Evolutionary conservation across 2,329 filamentous ascomycete genomes (phyloP), one percentile per base, ranked within the genome.

Genomic region (Cyphellophora attinorum): DNA sequence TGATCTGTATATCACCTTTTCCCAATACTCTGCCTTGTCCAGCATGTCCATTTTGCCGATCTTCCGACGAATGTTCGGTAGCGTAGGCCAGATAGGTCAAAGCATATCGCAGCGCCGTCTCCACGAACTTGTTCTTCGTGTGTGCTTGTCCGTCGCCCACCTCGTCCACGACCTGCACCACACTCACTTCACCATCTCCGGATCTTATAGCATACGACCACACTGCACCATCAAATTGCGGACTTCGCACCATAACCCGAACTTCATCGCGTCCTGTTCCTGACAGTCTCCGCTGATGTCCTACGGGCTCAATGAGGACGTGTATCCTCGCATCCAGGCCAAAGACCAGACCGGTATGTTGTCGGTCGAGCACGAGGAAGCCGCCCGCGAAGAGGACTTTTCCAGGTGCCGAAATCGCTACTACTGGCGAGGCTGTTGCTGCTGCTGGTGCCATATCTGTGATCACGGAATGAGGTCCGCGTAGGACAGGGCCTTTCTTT

Each of bases 381-480:
- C 91, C 91, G 44, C 91, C 91, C 3, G 89, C 85, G 35, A 96
- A 74, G 45, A 98, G 74, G 41, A 98, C 91, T 67, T 98, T 98
- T 49, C 91, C 91, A 12, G 91, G 91, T 14, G 91, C 89, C 44
- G 91, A 96, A 46, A 93, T 75, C 53, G 79, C 80, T 32, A 63
- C 59, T 35, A 49, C 43, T 16, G 43, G 18, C 48, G 58, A 35
- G 60, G 59, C 38, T 40, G 43, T 45, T 33, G 27, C 17, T 28
- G 17, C n/a, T 29, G 10, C 18, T 29, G 27, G n/a, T n/a, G n/a
- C n/a, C n/a, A n/a, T n/a, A n/a, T n/a, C n/a, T n/a, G n/a, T n/a
- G n/a, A n/a, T n/a, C n/a, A n/a, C n/a, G n/a, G n/a, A n/a, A n/a
- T n/a, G n/a, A n/a, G n/a, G n/a, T n/a, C n/a, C n/a, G n/a, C n/a